Evolutionary conservation across 2,329 filamentous ascomycete genomes (phyloP).

Genomic region (Graphilbum ipis-grandicollis): DNA sequence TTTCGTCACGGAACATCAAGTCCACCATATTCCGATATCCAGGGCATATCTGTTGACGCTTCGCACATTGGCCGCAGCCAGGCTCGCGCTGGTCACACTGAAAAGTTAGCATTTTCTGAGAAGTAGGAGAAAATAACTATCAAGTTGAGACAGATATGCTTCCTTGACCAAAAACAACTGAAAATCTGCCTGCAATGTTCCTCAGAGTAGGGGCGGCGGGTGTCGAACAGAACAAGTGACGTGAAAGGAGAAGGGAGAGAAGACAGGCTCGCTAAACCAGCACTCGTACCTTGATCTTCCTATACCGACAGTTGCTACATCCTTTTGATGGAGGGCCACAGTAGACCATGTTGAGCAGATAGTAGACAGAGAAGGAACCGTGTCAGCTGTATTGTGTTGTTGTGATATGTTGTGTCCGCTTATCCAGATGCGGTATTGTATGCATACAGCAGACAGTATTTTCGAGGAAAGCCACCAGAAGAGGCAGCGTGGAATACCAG

Average conservation of each 20-base stretch:
- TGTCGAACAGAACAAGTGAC: background rate
- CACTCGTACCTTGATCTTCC: slow-evolving; percentile 35
- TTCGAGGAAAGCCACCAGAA: background rate
- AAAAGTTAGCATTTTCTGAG: background rate
- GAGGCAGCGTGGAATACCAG: background rate
- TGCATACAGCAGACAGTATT: background rate
- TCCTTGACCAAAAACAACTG: too few relatives aligned
- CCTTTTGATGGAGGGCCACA: slow-evolving; percentile 40
- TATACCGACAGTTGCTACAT: slow-evolving; percentile 35
- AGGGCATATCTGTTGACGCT: slow-evolving; percentile 31
- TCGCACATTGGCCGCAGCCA: slow-evolving; percentile 36
- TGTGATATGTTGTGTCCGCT: too few relatives aligned
- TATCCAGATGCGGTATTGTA: background rate
- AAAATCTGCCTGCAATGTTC: too few relatives aligned
- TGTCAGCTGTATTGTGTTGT: background rate
- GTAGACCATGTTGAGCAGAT: slow-evolving; percentile 28
- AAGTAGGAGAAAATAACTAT: background rate
- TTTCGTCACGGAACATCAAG: slow-evolving; percentile 41
- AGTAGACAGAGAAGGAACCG: background rate
- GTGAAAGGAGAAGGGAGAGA: background rate
- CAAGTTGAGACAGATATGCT: too few relatives aligned
- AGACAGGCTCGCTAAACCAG: slow-evolving; percentile 1
- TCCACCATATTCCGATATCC: slow-evolving; percentile 38
- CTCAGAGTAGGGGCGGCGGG: background rate
- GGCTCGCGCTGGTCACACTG: slow-evolving; percentile 36